Conservation (phyloP, 2,329 filamentous ascomycete genomes). For the Colletotrichum sublineola region DNA sequence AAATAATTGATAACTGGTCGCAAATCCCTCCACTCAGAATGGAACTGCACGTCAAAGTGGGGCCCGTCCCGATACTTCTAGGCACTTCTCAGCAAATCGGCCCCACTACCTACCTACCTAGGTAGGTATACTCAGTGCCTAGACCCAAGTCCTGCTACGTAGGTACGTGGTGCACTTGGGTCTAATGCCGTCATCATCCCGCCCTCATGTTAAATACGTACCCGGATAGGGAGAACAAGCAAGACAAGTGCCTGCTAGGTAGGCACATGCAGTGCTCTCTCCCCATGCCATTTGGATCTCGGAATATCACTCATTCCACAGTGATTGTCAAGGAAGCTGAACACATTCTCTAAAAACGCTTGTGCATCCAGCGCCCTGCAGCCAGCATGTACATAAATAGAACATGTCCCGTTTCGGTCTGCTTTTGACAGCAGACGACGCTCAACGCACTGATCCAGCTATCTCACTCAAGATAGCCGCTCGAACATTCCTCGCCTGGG, state of each 20-base stretch:
- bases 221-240: too few species aligned
- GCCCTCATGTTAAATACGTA: not conserved
- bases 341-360: constrained; percentile 17
- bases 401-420: not conserved
- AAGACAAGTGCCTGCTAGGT: too few species aligned
- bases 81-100: not conserved
- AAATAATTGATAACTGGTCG: not conserved
- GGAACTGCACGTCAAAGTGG: not conserved
- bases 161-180: not conserved
- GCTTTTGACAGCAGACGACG: not conserved
- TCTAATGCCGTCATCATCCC: not conserved
- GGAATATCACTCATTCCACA: constrained; percentile 1
- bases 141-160: not conserved
- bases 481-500: not conserved
- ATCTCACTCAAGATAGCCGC: too few species aligned
- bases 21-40: constrained; percentile 5
- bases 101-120: too few species aligned
- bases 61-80: not conserved
- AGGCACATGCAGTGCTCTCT: too few species aligned
- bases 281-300: not conserved
- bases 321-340: not conserved
- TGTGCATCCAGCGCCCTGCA: not conserved
- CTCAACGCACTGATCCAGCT: not conserved
- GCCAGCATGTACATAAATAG: not conserved
- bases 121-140: too few species aligned